Percentiles rank a stretch among this genome's conserved stretches.
phyloP scores from a whole-genome alignment of 106 monocot species.

The Platanthera guangdongensis region DNA sequence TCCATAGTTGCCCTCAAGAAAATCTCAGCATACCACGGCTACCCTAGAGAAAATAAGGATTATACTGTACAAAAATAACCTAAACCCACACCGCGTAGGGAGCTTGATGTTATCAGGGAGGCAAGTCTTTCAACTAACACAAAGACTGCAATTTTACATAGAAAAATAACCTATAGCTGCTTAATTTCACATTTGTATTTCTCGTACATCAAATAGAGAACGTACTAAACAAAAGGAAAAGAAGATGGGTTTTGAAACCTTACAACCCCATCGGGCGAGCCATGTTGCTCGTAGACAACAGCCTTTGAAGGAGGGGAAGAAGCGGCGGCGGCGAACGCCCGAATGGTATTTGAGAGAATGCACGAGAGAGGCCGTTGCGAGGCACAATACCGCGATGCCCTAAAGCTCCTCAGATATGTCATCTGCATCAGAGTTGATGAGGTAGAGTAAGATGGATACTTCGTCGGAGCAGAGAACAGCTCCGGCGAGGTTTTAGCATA shows the following conservation, averaged over 20 bases:
- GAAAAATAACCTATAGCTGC: not conserved
- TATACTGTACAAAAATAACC: no score
- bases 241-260: not conserved
- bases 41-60: no score
- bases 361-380: not conserved
- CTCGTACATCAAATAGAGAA: not conserved
- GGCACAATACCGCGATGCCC: not conserved
- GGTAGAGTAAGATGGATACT: not conserved
- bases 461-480: not conserved
- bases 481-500: not conserved
- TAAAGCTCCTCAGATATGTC: not conserved
- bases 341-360: not conserved
- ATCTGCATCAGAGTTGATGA: not conserved
- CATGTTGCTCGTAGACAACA: constrained; percentile 10
- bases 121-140: not conserved
- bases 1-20: no score
- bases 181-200: not conserved
- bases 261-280: constrained; percentile 4
- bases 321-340: constrained; percentile 2
- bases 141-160: not conserved
- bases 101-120: not conserved
- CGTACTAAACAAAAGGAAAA: not conserved
- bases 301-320: constrained; percentile 6
- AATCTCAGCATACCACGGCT: no score
- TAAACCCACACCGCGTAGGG: no score